Evolutionary conservation across 805 yeast species (phyloP).

Genomic region (Saturnispora gosingensis): DNA sequence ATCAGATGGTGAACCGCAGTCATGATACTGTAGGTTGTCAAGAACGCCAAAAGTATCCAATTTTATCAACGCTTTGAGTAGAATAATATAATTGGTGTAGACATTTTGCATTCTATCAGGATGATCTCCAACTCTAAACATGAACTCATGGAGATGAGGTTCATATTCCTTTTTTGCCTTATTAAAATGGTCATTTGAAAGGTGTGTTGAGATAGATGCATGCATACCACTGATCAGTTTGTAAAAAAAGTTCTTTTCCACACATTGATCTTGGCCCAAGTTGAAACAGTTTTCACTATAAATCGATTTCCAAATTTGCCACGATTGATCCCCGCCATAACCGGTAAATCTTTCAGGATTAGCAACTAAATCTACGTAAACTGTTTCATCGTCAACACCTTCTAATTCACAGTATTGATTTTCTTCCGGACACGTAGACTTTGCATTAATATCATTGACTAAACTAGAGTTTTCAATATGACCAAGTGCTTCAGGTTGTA

Average conservation of each 20-base stretch:
- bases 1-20: constrained; percentile 19
- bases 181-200: constrained; percentile 73
- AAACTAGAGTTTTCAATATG: constrained; percentile 30
- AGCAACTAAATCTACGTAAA: constrained; percentile 73
- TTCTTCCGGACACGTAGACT: constrained; percentile 9
- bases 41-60: constrained; percentile 25
- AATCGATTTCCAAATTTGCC: constrained; percentile 87
- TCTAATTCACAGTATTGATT: constrained; percentile 63
- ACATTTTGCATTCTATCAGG: constrained; percentile 85
- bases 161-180: constrained; percentile 67
- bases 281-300: constrained; percentile 84
- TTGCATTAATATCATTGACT: constrained; percentile 27
- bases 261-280: constrained; percentile 42
- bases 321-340: constrained; percentile 85
- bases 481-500: constrained; percentile 69
- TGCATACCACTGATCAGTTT: constrained; percentile 89
- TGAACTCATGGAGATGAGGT: constrained; percentile 73
- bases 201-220: constrained; percentile 88
- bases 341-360: constrained; percentile 98
- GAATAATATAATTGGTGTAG: constrained; percentile 85
- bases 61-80: constrained; percentile 73
- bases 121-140: constrained; percentile 81
- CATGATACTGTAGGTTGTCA: constrained; percentile 22
- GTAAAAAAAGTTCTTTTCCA: constrained; percentile 84
- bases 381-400: constrained; percentile 52